These are phyloP conservation scores for Metschnikowia peoriensis DNA, from an alignment of 805 yeast genomes.

Conservation along the genomic window DNA sequence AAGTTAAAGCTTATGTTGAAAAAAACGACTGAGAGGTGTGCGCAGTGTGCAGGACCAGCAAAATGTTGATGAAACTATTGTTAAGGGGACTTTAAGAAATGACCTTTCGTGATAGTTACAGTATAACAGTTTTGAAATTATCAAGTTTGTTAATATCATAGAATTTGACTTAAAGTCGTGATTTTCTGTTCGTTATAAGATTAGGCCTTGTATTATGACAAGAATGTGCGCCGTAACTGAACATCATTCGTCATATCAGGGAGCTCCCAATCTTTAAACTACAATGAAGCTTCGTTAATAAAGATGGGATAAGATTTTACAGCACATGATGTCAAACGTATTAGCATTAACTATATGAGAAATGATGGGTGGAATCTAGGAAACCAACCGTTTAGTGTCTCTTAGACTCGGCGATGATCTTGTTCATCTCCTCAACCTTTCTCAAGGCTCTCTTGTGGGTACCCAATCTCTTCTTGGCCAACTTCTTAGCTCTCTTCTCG, in stretches of 20 bases:
- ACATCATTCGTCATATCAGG: too few relatives aligned
- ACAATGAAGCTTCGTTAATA: too few relatives aligned
- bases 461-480: slow-evolving; percentile 99
- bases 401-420: slow-evolving; percentile 95
- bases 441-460: slow-evolving; percentile 99
- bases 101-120: too few relatives aligned
- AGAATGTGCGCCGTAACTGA: too few relatives aligned
- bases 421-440: slow-evolving; percentile 98
- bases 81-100: too few relatives aligned
- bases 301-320: not conserved
- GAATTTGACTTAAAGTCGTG: too few relatives aligned
- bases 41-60: not conserved
- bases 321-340: slow-evolving; percentile 12
- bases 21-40: not conserved
- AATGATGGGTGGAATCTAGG: slow-evolving; percentile 1
- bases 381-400: slow-evolving; percentile 58
- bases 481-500: slow-evolving; percentile 99
- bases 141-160: too few relatives aligned
- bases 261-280: too few relatives aligned
- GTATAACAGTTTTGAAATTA: too few relatives aligned
- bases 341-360: slow-evolving; percentile 20
- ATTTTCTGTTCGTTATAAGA: too few relatives aligned
- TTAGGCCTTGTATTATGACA: too few relatives aligned
- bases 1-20: not conserved
- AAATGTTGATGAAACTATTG: too few relatives aligned